Conservation (phyloP, 768 basidiomycete genomes). For the Hirschioporus abietinus region DNA sequence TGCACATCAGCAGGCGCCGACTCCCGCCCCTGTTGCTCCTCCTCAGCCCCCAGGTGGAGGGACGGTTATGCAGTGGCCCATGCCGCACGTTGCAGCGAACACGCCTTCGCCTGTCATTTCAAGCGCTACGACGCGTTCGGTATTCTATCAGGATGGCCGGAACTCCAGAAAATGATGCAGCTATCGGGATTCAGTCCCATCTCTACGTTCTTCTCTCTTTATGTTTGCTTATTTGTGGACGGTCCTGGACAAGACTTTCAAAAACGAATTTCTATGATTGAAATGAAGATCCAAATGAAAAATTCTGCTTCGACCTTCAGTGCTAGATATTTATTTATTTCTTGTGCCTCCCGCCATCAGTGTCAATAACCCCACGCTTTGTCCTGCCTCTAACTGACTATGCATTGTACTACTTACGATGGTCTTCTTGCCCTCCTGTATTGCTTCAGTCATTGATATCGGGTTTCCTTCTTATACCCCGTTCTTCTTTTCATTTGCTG, state of each 20-base stretch:
- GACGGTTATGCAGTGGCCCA: conserved; percentile 53
- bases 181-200: neutral
- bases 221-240: neutral
- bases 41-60: conserved; percentile 5
- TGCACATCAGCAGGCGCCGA: conserved; percentile 8
- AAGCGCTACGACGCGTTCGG: neutral
- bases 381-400: neutral
- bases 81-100: conserved; percentile 64
- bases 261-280: too few species aligned
- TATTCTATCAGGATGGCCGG: neutral
- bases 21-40: neutral
- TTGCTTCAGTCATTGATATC: neutral
- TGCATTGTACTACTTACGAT: neutral
- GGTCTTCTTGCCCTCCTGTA: neutral
- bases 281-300: neutral
- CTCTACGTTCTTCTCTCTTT: neutral
- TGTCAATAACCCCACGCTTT: neutral
- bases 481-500: neutral
- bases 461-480: neutral
- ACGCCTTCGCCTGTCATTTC: conserved; percentile 45
- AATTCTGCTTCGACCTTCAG: neutral
- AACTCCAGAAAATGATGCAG: neutral
- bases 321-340: neutral
- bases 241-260: neutral
- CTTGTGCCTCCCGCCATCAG: neutral